phyloP scores from a whole-genome alignment of 345 rosid species.

The Moricandia arvensis region DNA sequence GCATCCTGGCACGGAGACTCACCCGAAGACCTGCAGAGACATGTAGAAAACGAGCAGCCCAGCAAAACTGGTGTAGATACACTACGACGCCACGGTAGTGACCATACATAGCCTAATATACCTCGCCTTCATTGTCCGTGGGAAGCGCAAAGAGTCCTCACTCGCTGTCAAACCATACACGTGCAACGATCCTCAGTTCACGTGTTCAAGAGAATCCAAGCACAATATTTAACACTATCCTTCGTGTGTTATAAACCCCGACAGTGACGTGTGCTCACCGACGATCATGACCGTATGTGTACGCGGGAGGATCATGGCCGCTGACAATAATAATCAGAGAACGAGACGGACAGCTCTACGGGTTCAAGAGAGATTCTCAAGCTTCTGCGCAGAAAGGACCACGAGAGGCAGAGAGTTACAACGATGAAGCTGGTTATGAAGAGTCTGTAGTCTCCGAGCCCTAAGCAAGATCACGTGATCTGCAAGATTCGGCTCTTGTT shows the following conservation, averaged over 20 bases:
- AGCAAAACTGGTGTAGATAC: too few species aligned
- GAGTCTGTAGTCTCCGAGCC: not conserved
- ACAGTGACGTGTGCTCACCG: not conserved
- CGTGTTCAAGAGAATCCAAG: slow-evolving; percentile 20
- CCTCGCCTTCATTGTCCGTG: too few species aligned
- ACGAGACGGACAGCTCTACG: not conserved
- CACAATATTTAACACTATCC: not conserved
- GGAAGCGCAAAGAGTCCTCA: too few species aligned
- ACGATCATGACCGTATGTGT: not conserved
- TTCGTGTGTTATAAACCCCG: slow-evolving; percentile 7
- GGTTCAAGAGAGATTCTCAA: slow-evolving; percentile 15
- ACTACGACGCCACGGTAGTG: too few species aligned
- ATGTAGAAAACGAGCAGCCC: too few species aligned
- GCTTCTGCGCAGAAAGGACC: too few species aligned
- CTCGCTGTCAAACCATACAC: too few species aligned
- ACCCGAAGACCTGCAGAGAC: not conserved
- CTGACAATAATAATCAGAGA: slow-evolving; percentile 3
- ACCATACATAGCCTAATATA: too few species aligned
- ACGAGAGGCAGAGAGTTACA: too few species aligned
- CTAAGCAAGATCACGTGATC: too few species aligned
- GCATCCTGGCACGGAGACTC: not conserved
- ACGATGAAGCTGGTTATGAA: slow-evolving; percentile 13
- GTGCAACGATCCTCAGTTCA: too few species aligned
- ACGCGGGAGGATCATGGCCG: slow-evolving; percentile 2
- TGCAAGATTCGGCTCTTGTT: too few species aligned